These are phyloP conservation scores for Lanmaoa pseudosensibilis DNA, from an alignment of 768 basidiomycete species.

Conservation along the genomic window DNA sequence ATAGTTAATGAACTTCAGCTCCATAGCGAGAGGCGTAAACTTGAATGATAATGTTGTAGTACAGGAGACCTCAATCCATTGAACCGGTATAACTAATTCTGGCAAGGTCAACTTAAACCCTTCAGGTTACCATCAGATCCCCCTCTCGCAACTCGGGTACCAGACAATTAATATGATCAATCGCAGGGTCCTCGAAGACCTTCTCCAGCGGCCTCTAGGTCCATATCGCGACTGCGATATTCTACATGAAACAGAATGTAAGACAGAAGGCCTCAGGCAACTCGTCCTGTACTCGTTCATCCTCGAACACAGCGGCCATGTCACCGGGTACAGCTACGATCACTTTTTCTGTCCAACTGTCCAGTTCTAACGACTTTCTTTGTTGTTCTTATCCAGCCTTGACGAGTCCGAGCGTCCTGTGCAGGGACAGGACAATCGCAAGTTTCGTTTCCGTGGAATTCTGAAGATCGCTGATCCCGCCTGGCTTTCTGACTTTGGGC, in stretches of 20 bases:
- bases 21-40: not conserved
- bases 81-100: not conserved
- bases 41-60: not conserved
- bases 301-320: slow-evolving; percentile 25
- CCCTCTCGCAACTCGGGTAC: too few species aligned
- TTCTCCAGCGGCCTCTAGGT: slow-evolving; percentile 30
- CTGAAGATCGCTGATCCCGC: slow-evolving; percentile 44
- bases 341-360: not conserved
- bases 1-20: slow-evolving; percentile 14
- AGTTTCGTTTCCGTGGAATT: slow-evolving; percentile 51
- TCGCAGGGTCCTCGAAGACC: slow-evolving; percentile 19
- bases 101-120: not conserved
- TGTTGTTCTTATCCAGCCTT: slow-evolving; percentile 35
- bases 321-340: slow-evolving; percentile 26
- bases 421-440: slow-evolving; percentile 29
- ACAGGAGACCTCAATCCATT: not conserved
- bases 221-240: slow-evolving; percentile 32
- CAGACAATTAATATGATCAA: slow-evolving; percentile 15
- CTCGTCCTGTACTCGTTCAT: slow-evolving; percentile 32
- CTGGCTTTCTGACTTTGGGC: slow-evolving; percentile 53
- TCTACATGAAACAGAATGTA: slow-evolving; percentile 21
- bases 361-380: not conserved
- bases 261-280: slow-evolving; percentile 2
- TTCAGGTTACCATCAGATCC: not conserved
- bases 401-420: slow-evolving; percentile 47